Base-by-base conservation (phyloP, 768 basidiomycete species). In the Tricholoma sp. region DNA sequence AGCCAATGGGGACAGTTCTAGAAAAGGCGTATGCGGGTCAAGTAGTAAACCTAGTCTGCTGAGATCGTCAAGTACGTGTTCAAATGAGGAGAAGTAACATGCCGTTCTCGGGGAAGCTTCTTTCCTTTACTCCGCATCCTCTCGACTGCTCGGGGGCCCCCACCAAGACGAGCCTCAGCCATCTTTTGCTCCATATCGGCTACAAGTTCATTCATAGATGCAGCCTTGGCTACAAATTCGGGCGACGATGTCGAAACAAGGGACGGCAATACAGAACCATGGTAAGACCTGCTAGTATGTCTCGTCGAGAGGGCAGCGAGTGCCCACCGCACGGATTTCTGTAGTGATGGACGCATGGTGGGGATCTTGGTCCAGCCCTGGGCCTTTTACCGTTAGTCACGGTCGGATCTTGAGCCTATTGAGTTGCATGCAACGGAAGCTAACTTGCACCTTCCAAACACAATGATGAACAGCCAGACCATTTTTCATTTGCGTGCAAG, bases 21-120 rank as follows among this genome's bases (percentile, higher is more conserved):
- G 74, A 68, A 96, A 98, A 0, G 95, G 94, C 3, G 91, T 86
- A 62, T 87, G 81, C 4, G 90, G 87, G 68, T 98, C 94, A 24
- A 98, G 72, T 12, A 98, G 73, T 17, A 88, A 74, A 1, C 76
- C 76, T 34, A 96, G 73, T 54, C 93, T 94, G 36, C 24, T 36
- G 17, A 37, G 33, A 31, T 42, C 39, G 45, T 51, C 15, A 50
- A 49, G 15, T 50, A 56, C 12, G 28, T 49, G 15, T 9, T 29
- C 47, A 37, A 17, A 33, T 8, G 17, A 56, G 29, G 50, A 9
- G 34, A 50, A 55, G 31, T 53, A 20, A 63, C 78, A 59, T 41
- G 91, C 92, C 93, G 79, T 76, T 93, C 91, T 63, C 93, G 76
- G 28, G 93, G 92, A 11, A 94, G 71, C 63, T 81, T 83, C 78